These are phyloP conservation scores for Backusella mclennaniae DNA, from an alignment of 192 early-diverging fungal species.

Conservation along the genomic window DNA sequence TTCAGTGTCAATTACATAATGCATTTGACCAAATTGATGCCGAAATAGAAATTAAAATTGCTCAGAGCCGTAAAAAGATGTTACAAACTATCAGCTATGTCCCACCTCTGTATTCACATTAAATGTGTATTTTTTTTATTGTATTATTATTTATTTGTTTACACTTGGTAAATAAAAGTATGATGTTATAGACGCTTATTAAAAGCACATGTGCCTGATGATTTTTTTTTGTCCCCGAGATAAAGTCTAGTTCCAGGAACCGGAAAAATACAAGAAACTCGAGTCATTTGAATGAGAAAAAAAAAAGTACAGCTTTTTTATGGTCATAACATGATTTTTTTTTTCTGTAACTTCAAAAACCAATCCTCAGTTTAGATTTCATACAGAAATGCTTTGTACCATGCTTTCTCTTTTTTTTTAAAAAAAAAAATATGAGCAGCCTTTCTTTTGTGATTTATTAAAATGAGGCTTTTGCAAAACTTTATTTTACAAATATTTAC, in stretches of 20 bases:
- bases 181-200: neutral
- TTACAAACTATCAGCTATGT: neutral
- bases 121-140: slow-evolving; percentile 3
- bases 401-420: neutral
- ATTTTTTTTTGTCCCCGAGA: neutral
- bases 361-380: neutral
- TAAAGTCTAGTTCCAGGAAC: neutral
- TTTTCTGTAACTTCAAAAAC: neutral
- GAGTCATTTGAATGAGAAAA: neutral
- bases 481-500: neutral
- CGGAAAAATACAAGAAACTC: neutral
- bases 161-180: neutral
- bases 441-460: neutral
- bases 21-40: neutral
- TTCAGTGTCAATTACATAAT: slow-evolving; percentile 4
- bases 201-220: neutral
- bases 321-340: neutral
- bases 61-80: neutral
- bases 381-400: neutral
- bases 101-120: neutral
- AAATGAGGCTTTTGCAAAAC: neutral
- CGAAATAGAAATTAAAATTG: neutral
- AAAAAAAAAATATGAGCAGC: no score
- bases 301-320: neutral
- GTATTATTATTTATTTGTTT: slow-evolving; percentile 5